These are phyloP conservation scores for Gastrodia elata DNA, from an alignment of 106 monocot species.

Conservation along the genomic window DNA sequence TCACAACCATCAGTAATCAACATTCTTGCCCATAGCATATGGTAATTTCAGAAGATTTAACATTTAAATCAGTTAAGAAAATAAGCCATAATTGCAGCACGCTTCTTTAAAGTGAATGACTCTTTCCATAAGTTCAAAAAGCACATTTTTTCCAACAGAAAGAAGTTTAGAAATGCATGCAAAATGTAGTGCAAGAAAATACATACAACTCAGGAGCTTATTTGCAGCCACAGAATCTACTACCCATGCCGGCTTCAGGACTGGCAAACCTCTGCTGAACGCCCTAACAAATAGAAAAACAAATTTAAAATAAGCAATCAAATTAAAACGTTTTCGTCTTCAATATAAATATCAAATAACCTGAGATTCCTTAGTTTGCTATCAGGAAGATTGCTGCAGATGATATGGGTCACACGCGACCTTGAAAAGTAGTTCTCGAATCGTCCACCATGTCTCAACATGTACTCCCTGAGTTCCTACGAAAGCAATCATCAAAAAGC, in stretches of 20 bases:
- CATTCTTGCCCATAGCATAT: background rate
- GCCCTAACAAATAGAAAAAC: slow-evolving; percentile 40
- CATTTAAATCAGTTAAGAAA: background rate
- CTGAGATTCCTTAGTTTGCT: slow-evolving; percentile 79
- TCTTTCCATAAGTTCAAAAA: background rate
- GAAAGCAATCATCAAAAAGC: background rate
- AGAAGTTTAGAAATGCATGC: background rate
- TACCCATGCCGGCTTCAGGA: slow-evolving; percentile 84
- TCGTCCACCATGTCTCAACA: slow-evolving; percentile 81
- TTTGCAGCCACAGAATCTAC: slow-evolving; percentile 77
- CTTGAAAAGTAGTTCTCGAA: slow-evolving; percentile 93
- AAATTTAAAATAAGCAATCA: background rate
- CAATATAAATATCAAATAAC: slow-evolving; percentile 14
- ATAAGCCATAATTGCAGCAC: background rate
- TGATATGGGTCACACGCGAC: slow-evolving; percentile 73
- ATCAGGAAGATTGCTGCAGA: slow-evolving; percentile 79
- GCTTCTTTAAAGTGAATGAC: background rate
- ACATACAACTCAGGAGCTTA: slow-evolving; percentile 73
- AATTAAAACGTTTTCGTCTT: background rate
- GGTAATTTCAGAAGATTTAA: background rate
- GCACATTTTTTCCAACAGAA: background rate
- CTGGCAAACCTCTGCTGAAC: slow-evolving; percentile 87
- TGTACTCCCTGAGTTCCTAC: slow-evolving; percentile 66
- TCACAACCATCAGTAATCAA: background rate
- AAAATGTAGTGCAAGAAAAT: background rate